phyloP scores from a whole-genome alignment of 306 rosid species.

The Chamaecrista fasciculata region DNA sequence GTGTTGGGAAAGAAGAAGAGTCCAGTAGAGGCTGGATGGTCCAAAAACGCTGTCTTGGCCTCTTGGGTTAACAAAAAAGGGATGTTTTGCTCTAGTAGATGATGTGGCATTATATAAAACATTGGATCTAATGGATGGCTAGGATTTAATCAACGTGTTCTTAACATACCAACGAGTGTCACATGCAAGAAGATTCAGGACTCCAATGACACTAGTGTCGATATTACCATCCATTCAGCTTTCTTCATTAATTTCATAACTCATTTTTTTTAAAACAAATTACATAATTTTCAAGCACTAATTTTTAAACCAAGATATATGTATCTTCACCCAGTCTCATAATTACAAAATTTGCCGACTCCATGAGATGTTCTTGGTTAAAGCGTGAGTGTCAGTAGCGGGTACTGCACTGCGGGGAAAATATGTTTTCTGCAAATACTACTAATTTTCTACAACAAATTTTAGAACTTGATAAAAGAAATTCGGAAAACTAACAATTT shows the following conservation, averaged over 20 bases:
- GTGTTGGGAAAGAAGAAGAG: too few relatives aligned
- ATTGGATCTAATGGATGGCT: too few relatives aligned
- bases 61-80: too few relatives aligned
- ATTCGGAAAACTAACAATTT: background rate
- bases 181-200: background rate
- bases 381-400: too few relatives aligned
- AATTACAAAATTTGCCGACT: background rate
- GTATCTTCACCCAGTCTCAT: background rate
- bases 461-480: background rate
- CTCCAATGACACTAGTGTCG: background rate
- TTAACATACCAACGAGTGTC: background rate
- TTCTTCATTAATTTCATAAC: background rate
- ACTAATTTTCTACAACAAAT: background rate
- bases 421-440: too few relatives aligned
- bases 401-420: too few relatives aligned
- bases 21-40: too few relatives aligned
- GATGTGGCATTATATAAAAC: too few relatives aligned
- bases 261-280: background rate
- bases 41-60: too few relatives aligned
- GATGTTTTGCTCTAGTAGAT: too few relatives aligned
- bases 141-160: too few relatives aligned
- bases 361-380: background rate
- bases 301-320: background rate
- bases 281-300: background rate
- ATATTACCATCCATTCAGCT: background rate